These are phyloP conservation scores for Pestalotiopsis sp. DNA, from an alignment of 2,329 filamentous ascomycete genomes.

Conservation along the genomic window DNA sequence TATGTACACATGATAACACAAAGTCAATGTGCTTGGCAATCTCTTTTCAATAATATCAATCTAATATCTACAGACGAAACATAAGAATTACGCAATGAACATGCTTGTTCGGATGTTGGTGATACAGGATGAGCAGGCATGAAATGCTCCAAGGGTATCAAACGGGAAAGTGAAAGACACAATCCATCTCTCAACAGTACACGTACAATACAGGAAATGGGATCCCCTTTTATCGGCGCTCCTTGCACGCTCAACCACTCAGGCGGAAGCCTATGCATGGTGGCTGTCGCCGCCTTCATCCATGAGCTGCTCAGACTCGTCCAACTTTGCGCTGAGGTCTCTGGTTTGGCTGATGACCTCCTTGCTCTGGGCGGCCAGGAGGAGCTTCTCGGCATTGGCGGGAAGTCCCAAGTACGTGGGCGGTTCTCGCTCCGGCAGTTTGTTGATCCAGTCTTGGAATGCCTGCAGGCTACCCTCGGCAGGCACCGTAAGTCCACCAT, in stretches of 20 bases:
- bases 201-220: background rate
- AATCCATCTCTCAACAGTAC: background rate
- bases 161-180: background rate
- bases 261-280: background rate
- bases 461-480: conserved; percentile 80
- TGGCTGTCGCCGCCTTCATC: conserved; percentile 50
- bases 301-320: conserved; percentile 92
- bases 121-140: background rate
- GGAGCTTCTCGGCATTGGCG: conserved; percentile 92
- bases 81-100: background rate
- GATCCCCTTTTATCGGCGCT: too few species aligned
- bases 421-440: conserved; percentile 90
- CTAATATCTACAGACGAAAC: background rate
- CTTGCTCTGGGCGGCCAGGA: conserved; percentile 85
- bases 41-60: background rate
- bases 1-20: too few species aligned
- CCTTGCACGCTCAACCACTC: background rate
- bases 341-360: conserved; percentile 83
- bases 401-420: conserved; percentile 93
- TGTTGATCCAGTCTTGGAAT: conserved; percentile 90
- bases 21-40: background rate
- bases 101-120: background rate
- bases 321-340: conserved; percentile 83
- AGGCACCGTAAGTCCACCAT: conserved; percentile 71
- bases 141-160: conserved; percentile 1